Base-by-base conservation (phyloP, 2,329 filamentous ascomycete genomes). In the Bipolaris bicolor region DNA sequence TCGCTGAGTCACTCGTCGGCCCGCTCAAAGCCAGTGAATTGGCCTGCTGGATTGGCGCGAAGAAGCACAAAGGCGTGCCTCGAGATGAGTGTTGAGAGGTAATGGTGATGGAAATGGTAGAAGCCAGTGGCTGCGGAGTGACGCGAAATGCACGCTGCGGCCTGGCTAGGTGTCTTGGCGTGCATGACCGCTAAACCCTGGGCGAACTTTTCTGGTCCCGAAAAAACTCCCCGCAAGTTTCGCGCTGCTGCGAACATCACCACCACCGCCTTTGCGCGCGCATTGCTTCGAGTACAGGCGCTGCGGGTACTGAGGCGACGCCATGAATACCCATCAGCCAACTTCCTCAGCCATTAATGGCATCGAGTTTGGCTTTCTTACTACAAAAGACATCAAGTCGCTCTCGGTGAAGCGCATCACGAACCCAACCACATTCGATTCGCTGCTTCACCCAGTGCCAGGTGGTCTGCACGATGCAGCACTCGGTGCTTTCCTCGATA, bases 381-480 rank as follows among this genome's bases (percentile, higher is more conserved):
- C 90, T 18, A 83, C 88, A 49, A 83, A 89, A 59, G 94, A 99
- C 77, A 92, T 99, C 74, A 88, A 88, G 75, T 85, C 88, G 60
- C 87, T 98, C 68, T 99, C 95, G 7, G 95, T 97, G 66, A 95
- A 95, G 82, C 88, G 88, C 78, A 96, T 99, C 69, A 90, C 96
- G 73, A 96, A 96, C 80, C 89, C 92, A 49, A 91, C 86, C 65
- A 97, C 95, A n/a, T 95, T 98, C 76, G 95, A 98, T 78, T 92
- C 87, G 57, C 86, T 97, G 55, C 84, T 96, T 65, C 93, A 97
- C 69, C 93, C 94, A 7, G 86, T 96, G 9, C 90, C 92, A 13
- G 92, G 92, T 57, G 95, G 95, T 75, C 84, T 99, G 7, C 97
- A 99, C 73, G 95, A 97, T 77, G 86, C 91, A 54, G 93, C 94